phyloP scores from a whole-genome alignment of 768 basidiomycete genomes.

The Mycena amicta region DNA sequence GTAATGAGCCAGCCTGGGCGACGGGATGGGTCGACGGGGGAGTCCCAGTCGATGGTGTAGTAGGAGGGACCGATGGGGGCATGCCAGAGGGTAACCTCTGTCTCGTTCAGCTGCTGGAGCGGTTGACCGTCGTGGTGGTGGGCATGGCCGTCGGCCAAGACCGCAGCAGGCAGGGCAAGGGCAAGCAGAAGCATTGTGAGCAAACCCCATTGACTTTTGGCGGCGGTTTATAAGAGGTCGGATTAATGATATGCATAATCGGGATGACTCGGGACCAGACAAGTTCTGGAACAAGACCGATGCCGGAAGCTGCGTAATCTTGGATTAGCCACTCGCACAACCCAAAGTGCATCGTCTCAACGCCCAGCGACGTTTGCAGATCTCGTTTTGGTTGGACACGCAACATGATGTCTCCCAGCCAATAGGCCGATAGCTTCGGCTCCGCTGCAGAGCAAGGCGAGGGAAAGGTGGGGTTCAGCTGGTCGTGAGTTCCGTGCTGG shows the following conservation, averaged over 20 bases:
- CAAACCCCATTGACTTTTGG: neutral
- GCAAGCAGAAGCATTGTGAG: slow-evolving; percentile 24
- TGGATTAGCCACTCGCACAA: too few relatives aligned
- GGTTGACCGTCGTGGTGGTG: slow-evolving; percentile 58
- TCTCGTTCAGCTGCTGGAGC: slow-evolving; percentile 72
- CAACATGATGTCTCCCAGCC: too few relatives aligned
- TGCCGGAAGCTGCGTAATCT: neutral
- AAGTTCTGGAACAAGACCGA: neutral
- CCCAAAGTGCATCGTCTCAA: too few relatives aligned
- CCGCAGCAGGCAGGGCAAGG: slow-evolving; percentile 21
- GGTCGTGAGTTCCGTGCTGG: too few relatives aligned
- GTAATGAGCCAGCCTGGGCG: slow-evolving; percentile 72
- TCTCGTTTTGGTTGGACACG: too few relatives aligned
- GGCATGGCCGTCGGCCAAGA: slow-evolving; percentile 36
- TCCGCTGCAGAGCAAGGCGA: too few relatives aligned
- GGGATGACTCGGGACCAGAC: neutral
- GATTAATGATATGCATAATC: neutral
- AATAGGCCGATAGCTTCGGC: too few relatives aligned
- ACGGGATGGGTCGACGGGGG: slow-evolving; percentile 44
- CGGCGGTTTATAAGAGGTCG: neutral
- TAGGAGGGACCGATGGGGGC: slow-evolving; percentile 78
- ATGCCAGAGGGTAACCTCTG: slow-evolving; percentile 66
- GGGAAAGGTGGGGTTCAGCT: too few relatives aligned
- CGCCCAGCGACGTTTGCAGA: too few relatives aligned
- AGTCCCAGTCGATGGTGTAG: slow-evolving; percentile 77